Percentiles rank a stretch among this genome's conserved stretches.
phyloP scores from a whole-genome alignment of 192 early-diverging fungal genomes.

The Allomyces javanicus region DNA sequence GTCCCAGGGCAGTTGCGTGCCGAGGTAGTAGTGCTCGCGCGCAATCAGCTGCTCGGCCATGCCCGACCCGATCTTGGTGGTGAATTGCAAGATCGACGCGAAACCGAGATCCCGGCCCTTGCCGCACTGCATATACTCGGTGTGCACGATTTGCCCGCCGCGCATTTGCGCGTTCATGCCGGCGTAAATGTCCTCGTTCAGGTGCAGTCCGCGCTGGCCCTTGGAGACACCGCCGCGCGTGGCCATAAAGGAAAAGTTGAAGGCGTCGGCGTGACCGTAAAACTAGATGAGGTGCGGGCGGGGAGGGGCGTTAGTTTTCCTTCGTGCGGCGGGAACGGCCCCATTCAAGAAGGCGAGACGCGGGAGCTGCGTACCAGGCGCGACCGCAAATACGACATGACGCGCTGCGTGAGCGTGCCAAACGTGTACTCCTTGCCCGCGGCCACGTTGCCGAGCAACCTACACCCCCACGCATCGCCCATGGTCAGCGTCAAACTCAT shows the following conservation, averaged over 20 bases:
- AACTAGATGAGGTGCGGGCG: conserved; percentile 4
- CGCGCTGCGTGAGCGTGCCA: conserved; percentile 64
- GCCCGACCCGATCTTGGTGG: conserved; percentile 75
- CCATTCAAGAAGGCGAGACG: background rate
- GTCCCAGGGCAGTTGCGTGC: conserved; percentile 63
- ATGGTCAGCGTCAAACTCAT: no score
- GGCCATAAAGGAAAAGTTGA: conserved; percentile 72
- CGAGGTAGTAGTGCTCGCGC: conserved; percentile 79
- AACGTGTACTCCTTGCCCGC: conserved; percentile 78
- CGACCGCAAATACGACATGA: conserved; percentile 52
- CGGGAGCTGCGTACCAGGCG: conserved; percentile 24
- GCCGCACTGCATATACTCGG: conserved; percentile 79
- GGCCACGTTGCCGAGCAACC: conserved; percentile 64
- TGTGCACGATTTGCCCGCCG: conserved; percentile 71
- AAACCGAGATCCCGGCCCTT: conserved; percentile 80
- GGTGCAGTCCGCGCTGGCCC: conserved; percentile 71
- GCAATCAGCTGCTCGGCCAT: conserved; percentile 89
- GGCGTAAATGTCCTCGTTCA: conserved; percentile 84
- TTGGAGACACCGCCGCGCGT: conserved; percentile 73
- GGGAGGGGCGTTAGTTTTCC: background rate
- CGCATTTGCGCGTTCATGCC: conserved; percentile 75
- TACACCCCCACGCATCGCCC: no score
- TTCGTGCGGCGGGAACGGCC: no score
- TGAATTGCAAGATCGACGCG: conserved; percentile 72
- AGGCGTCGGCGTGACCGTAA: conserved; percentile 78